phyloP scores from a whole-genome alignment of 768 basidiomycete species.

The Tricholoma saponaceum region DNA sequence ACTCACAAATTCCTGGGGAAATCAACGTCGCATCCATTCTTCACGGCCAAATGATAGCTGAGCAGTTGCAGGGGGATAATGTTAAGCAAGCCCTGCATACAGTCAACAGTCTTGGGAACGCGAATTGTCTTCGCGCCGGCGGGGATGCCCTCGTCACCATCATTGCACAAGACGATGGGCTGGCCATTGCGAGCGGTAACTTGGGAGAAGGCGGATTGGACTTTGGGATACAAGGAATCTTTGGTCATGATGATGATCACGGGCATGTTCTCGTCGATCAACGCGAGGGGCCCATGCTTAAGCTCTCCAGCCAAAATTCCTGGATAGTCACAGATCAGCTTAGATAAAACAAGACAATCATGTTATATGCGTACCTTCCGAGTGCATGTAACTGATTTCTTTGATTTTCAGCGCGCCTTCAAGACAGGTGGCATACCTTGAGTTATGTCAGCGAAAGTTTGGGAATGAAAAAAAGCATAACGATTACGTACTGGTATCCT shows the following conservation, averaged over 20 bases:
- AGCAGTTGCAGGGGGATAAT: conserved; percentile 95
- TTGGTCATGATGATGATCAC: conserved; percentile 99
- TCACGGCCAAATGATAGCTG: conserved; percentile 94
- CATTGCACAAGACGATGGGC: conserved; percentile 93
- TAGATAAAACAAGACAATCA: not conserved
- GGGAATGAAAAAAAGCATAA: not conserved
- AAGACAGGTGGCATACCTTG: conserved; percentile 88
- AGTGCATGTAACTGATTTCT: conserved; percentile 94
- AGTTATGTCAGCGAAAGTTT: conserved; percentile 2
- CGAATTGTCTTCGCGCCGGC: conserved; percentile 82
- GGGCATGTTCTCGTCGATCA: conserved; percentile 98
- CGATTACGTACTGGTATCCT: conserved; percentile 79
- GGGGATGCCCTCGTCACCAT: conserved; percentile 79
- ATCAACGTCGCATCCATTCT: conserved; percentile 96
- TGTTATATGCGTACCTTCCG: conserved; percentile 47
- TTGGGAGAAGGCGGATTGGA: conserved; percentile 93
- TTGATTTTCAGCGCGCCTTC: conserved; percentile 99
- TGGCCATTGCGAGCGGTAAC: conserved; percentile 97
- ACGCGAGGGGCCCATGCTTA: conserved; percentile 96
- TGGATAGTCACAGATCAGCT: conserved; percentile 14
- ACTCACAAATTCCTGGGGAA: conserved; percentile 94
- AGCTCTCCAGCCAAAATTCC: conserved; percentile 97
- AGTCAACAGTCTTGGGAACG: conserved; percentile 92
- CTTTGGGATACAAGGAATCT: conserved; percentile 97
- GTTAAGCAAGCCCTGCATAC: conserved; percentile 92